Base-by-base conservation (phyloP, 345 rosid genomes). In the Luvunga scandens region DNA sequence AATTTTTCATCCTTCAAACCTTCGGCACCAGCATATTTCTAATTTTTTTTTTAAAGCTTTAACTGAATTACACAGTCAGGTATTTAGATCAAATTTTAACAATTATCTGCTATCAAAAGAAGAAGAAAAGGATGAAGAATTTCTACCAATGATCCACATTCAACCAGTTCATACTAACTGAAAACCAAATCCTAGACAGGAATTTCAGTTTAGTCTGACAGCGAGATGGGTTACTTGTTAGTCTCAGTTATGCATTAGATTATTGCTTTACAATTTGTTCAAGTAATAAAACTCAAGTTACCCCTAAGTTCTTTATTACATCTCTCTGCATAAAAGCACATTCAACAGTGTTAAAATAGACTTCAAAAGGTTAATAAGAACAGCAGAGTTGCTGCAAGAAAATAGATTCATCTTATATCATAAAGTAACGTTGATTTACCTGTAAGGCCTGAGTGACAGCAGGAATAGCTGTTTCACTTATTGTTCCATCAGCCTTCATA, bases 401-500 rank as follows among this genome's bases (percentile, higher is more conserved):
- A 21, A 22, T 30, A 18, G 21, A 14, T 10, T 8, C 24, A 25
- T 74, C 25, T 1, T 24, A 45, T 38, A 74, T 24, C 13, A 38
- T 53, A 24, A 22, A 34, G 27, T n/a, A 66, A 22, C 18, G 10
- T 18, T 22, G 55, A 7, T 24, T 28, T 74, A 93, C 97, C 94
- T 93, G 85, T 57, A 93, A 90, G 66, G 93, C 95, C 75, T 57
- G 75, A 16, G 89, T 87, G 24, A 91, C 90, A 24, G 80, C 81
- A 65, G 92, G 90, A 83, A 91, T 81, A 71, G 89, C 87, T 25
- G 89, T 27, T 81, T 93, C 98, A 65, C 76, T 93, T 89, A 93
- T 86, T 22, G 86, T 72, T 73, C 98, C 94, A 81, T 93, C 95
- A 39, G 94, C 98, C 94, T 93, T 81, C 84, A 82, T 21, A 79